Evolutionary conservation across 371 early-diverging fungal genomes (phyloP).

Genomic region (Dichotomocladium elegans): DNA sequence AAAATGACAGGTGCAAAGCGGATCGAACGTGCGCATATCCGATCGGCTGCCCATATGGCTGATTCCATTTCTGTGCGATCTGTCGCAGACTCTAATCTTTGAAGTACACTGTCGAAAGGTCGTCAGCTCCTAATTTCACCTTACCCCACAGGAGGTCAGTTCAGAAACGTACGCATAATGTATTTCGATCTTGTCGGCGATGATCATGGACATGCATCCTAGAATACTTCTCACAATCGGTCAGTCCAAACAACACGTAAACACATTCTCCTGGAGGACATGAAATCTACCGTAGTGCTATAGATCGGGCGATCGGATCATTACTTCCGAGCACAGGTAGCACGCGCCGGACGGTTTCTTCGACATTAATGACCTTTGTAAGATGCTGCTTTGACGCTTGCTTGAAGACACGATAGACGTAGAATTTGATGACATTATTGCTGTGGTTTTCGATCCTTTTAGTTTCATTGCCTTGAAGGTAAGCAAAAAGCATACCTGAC

Average conservation of each 20-base stretch:
- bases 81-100: conserved; percentile 38
- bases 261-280: not conserved
- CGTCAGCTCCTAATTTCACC: not conserved
- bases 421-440: conserved; percentile 48
- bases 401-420: conserved; percentile 53
- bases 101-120: conserved; percentile 27
- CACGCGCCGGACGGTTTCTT: conserved; percentile 51
- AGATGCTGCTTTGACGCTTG: conserved; percentile 45
- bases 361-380: conserved; percentile 49
- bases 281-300: conserved; percentile 46
- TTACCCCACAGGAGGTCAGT: not conserved
- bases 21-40: conserved; percentile 48
- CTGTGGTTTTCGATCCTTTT: no score
- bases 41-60: conserved; percentile 55
- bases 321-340: conserved; percentile 49
- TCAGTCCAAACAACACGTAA: not conserved
- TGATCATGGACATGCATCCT: conserved; percentile 55
- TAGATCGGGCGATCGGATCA: conserved; percentile 50
- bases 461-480: no score
- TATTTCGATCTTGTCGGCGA: conserved; percentile 50
- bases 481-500: conserved; percentile 39
- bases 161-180: conserved; percentile 46
- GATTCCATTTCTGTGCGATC: conserved; percentile 54
- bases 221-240: no score
- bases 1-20: conserved; percentile 49